Conservation (phyloP, 106 monocot genomes). For the Dendrobium catenatum region DNA sequence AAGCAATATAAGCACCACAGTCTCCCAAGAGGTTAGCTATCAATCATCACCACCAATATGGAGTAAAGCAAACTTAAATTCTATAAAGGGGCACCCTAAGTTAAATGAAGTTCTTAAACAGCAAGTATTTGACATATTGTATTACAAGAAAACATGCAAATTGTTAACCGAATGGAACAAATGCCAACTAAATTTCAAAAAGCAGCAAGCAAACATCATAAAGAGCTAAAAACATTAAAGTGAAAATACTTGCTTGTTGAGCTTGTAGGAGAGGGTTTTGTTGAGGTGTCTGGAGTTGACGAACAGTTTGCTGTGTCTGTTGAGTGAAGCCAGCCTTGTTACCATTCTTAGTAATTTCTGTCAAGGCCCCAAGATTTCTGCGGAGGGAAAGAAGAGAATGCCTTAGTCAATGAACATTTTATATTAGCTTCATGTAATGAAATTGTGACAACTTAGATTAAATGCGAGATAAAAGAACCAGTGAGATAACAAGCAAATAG, state of each 20-base stretch:
- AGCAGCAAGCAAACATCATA: neutral
- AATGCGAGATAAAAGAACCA: neutral
- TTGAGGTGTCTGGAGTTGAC: conserved; percentile 42
- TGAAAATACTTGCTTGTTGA: conserved; percentile 36
- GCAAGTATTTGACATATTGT: neutral
- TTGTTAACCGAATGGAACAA: neutral
- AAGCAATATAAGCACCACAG: neutral
- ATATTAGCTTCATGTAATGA: neutral
- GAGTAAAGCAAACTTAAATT: neutral
- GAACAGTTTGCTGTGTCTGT: conserved; percentile 51
- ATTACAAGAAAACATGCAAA: neutral
- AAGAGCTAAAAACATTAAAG: neutral
- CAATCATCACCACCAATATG: neutral
- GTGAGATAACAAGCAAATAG: neutral
- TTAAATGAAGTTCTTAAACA: neutral
- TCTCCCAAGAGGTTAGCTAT: neutral
- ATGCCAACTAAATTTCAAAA: neutral
- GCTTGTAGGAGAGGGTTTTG: conserved; percentile 49
- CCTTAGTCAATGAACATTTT: neutral
- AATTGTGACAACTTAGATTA: neutral
- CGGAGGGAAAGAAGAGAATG: conserved; percentile 5
- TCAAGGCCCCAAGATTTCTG: conserved; percentile 57
- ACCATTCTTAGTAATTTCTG: conserved; percentile 55
- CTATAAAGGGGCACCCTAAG: neutral
- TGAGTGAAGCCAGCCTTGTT: conserved; percentile 34